These are phyloP conservation scores for Luffa aegyptiaca DNA, from an alignment of 306 rosid genomes.

Conservation along the genomic window DNA sequence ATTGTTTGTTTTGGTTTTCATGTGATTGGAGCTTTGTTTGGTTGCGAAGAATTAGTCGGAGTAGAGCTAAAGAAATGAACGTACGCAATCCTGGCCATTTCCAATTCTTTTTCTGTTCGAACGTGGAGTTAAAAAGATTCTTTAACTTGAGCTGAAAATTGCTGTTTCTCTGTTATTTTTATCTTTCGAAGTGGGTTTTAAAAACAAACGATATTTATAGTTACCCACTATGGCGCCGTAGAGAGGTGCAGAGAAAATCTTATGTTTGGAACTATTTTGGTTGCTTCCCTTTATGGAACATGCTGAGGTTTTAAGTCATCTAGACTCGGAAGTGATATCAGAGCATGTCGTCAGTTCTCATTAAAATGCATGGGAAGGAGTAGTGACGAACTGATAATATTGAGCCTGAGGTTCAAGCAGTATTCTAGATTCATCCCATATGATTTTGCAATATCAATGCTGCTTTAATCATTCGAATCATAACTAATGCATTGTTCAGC, in stretches of 20 bases:
- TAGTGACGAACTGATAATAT: not conserved
- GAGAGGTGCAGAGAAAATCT: not conserved
- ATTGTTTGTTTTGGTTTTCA: not conserved
- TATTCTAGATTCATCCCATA: not conserved
- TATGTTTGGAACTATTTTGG: not conserved
- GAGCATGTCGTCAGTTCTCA: not conserved
- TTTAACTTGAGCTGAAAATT: not conserved
- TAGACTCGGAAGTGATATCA: not conserved
- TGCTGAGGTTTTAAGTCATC: not conserved
- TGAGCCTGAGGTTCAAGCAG: not conserved
- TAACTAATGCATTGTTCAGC: not conserved
- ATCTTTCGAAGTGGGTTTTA: not conserved
- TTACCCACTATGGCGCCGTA: not conserved
- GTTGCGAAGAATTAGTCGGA: slow-evolving; percentile 1
- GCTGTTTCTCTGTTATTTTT: not conserved
- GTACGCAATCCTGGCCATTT: not conserved
- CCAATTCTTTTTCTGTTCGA: not conserved
- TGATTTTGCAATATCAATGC: not conserved
- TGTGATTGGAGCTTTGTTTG: not conserved
- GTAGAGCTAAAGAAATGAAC: not conserved
- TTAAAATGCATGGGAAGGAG: not conserved
- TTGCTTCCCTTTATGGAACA: not conserved
- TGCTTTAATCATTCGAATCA: not conserved
- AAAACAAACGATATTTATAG: not conserved
- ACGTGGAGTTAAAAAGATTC: not conserved